A percentile compares a stretch with the other conserved stretches of the same genome.
Conservation (phyloP, 2,329 filamentous ascomycete species). For the Colletotrichum sp. region DNA sequence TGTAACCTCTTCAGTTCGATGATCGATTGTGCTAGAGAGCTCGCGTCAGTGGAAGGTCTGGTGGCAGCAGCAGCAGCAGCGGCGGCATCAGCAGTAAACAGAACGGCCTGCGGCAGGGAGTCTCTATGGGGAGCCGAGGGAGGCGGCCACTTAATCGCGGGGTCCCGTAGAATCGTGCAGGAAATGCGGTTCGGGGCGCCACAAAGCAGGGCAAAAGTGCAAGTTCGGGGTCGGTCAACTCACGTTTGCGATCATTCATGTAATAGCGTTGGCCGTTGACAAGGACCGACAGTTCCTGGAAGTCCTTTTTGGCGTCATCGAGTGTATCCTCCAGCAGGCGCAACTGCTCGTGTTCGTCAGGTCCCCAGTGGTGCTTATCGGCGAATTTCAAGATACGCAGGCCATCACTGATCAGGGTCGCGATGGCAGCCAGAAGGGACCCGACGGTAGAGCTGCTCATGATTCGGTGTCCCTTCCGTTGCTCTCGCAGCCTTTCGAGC, state of each 20-base stretch:
- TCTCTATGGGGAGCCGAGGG: background rate
- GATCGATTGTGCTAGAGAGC: conserved; percentile 51
- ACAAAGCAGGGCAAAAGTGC: background rate
- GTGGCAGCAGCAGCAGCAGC: background rate
- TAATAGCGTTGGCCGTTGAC: conserved; percentile 63
- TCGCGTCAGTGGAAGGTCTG: conserved; percentile 17
- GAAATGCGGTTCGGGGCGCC: background rate
- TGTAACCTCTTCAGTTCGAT: conserved; percentile 52
- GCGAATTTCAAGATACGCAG: conserved; percentile 59
- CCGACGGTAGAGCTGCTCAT: conserved; percentile 58
- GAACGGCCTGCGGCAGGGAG: background rate
- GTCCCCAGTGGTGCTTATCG: conserved; percentile 63
- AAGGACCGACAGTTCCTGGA: conserved; percentile 59
- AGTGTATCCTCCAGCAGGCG: conserved; percentile 58
- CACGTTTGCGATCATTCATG: conserved; percentile 59
- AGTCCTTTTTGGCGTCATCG: conserved; percentile 64
- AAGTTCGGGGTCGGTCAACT: conserved; percentile 27
- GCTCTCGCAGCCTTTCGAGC: conserved; percentile 10
- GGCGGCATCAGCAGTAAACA: background rate
- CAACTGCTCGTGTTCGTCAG: conserved; percentile 64
- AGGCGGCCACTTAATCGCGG: conserved; percentile 4
- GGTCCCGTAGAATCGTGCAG: background rate
- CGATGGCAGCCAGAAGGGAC: conserved; percentile 61
- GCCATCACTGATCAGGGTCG: conserved; percentile 55
- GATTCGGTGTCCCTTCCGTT: conserved; percentile 20